Percentiles rank a stretch among this genome's conserved stretches.
phyloP scores from a whole-genome alignment of 768 basidiomycete genomes.

The Podaxis sp. region DNA sequence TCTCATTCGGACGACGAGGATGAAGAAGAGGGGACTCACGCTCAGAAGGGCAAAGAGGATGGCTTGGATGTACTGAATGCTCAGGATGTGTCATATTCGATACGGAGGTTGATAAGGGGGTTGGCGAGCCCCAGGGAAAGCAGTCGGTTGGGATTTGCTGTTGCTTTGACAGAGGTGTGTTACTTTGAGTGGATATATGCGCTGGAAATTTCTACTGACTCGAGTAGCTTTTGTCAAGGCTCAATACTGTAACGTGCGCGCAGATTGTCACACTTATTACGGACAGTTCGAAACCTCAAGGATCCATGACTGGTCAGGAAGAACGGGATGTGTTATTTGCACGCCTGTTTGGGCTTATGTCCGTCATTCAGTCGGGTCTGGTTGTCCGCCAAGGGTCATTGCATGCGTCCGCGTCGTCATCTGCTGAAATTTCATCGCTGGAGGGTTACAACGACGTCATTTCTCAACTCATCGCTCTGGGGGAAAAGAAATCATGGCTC shows the following conservation, averaged over 20 bases:
- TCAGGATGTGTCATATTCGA: constrained; percentile 90
- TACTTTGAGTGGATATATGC: constrained; percentile 10
- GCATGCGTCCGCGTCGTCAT: constrained; percentile 51
- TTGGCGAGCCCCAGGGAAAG: constrained; percentile 91
- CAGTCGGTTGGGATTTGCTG: constrained; percentile 92
- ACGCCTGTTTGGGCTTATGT: constrained; percentile 84
- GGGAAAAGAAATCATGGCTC: constrained; percentile 87
- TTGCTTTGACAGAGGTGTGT: constrained; percentile 90
- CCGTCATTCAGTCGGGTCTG: constrained; percentile 83
- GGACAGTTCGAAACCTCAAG: constrained; percentile 67
- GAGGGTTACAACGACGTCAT: constrained; percentile 61
- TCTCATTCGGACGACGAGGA: constrained; percentile 46
- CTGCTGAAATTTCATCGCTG: constrained; percentile 53
- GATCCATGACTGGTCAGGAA: constrained; percentile 86
- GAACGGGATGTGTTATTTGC: constrained; percentile 93
- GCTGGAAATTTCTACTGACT: constrained; percentile 10
- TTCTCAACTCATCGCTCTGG: constrained; percentile 61
- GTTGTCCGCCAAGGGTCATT: constrained; percentile 63
- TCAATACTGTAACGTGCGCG: constrained; percentile 73
- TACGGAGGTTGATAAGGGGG: constrained; percentile 83
- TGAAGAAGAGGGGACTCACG: constrained; percentile 41
- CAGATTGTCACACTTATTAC: constrained; percentile 78
- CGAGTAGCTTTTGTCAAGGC: constrained; percentile 72
- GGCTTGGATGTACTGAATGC: constrained; percentile 71
- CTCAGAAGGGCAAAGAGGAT: constrained; percentile 40